Evolutionary conservation across 164 flowering plant species (phyloP).

Genomic region (Stephania japonica): DNA sequence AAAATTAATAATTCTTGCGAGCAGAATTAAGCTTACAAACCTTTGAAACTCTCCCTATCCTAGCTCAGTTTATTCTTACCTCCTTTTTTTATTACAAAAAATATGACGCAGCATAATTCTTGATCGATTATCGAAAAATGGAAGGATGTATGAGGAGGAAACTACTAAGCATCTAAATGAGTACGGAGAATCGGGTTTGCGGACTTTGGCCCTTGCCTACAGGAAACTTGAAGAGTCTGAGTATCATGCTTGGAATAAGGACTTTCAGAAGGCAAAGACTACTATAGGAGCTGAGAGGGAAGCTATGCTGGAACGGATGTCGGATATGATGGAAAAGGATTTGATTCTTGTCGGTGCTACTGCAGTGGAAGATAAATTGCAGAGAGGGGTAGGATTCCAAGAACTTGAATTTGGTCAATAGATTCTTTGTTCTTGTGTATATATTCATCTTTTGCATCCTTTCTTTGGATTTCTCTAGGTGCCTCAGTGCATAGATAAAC

Average conservation of each 20-base stretch:
- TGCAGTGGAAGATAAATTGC: slow-evolving; percentile 98
- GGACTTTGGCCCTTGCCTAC: slow-evolving; percentile 94
- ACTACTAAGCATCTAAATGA: slow-evolving; percentile 83
- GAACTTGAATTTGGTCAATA: background rate
- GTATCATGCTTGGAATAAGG: slow-evolving; percentile 75
- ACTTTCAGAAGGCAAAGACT: slow-evolving; percentile 74
- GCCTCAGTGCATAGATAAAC: slow-evolving; percentile 97
- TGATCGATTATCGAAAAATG: slow-evolving; percentile 77
- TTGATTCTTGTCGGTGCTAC: slow-evolving; percentile 94
- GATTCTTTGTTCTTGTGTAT: background rate
- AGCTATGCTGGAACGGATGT: slow-evolving; percentile 60
- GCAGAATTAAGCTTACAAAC: background rate
- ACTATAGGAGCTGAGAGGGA: slow-evolving; percentile 83
- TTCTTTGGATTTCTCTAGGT: slow-evolving; percentile 43
- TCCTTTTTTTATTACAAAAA: background rate
- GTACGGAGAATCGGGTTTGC: slow-evolving; percentile 91
- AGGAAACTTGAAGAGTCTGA: slow-evolving; percentile 79
- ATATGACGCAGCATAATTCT: slow-evolving; percentile 73
- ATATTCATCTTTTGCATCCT: background rate
- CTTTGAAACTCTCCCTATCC: background rate
- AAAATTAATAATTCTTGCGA: background rate
- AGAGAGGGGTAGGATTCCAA: slow-evolving; percentile 66
- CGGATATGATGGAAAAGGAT: slow-evolving; percentile 86
- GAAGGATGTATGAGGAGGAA: slow-evolving; percentile 58
- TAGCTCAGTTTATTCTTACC: background rate